Evolutionary conservation across 2,329 filamentous ascomycete genomes (phyloP).

Genomic region (Fusarium incarnatum): DNA sequence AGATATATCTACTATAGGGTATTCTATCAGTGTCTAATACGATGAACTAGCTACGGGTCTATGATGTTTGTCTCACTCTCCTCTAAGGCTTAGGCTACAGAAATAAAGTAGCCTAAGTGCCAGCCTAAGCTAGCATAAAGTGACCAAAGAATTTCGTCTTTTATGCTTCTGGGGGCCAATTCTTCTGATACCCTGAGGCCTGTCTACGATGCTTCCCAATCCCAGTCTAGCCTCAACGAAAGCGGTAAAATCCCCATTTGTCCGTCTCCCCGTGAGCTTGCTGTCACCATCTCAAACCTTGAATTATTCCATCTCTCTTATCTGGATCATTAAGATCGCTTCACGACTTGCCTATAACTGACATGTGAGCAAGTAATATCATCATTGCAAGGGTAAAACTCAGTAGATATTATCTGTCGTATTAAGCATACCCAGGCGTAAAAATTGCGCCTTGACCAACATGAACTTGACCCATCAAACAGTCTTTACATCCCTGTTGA

Average conservation of each 20-base stretch:
- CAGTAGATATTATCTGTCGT: background rate
- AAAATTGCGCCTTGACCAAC: background rate
- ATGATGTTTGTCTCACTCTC: no score
- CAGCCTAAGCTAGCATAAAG: no score
- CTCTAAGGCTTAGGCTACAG: no score
- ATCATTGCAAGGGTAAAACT: constrained; percentile 2
- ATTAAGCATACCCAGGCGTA: background rate
- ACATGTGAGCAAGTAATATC: background rate
- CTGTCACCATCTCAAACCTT: constrained; percentile 15
- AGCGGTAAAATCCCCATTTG: constrained; percentile 23
- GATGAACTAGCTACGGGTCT: no score
- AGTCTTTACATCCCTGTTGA: constrained; percentile 33
- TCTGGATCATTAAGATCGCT: constrained; percentile 22
- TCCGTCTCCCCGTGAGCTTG: background rate
- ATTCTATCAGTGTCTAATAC: no score
- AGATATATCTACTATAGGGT: background rate
- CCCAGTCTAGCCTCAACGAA: constrained; percentile 24
- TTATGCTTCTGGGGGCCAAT: no score
- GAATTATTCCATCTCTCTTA: background rate
- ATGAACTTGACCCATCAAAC: constrained; percentile 19
- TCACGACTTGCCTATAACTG: background rate
- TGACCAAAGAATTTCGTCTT: no score
- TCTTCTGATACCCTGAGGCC: no score
- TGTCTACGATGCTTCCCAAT: constrained; percentile 14
- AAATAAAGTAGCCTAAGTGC: no score